Conservation (phyloP, 2,329 filamentous ascomycete species). For the Xylariales sp. region DNA sequence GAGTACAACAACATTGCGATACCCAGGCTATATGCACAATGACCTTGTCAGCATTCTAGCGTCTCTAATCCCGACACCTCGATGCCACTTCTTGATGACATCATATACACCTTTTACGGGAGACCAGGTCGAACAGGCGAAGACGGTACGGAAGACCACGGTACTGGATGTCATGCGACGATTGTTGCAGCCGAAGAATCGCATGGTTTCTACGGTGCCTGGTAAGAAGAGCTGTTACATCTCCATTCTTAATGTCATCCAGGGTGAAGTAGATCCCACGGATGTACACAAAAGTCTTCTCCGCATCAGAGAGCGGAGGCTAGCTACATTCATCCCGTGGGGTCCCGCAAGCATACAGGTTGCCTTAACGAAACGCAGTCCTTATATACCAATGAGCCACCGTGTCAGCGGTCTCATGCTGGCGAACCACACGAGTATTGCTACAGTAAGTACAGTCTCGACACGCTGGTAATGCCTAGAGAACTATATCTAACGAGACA, state of each 20-base stretch:
- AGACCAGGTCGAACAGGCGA: conserved; percentile 92
- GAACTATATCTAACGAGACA: not conserved
- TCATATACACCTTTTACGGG: conserved; percentile 97
- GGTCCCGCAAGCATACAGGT: conserved; percentile 97
- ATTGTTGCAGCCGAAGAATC: conserved; percentile 93
- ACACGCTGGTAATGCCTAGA: not conserved
- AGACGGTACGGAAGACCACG: conserved; percentile 96
- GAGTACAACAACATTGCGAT: conserved; percentile 91
- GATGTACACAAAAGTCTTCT: conserved; percentile 98
- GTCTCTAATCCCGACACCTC: conserved; percentile 89
- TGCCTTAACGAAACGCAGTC: conserved; percentile 91
- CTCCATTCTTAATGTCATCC: conserved; percentile 97
- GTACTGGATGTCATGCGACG: conserved; percentile 97
- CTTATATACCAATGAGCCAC: conserved; percentile 90
- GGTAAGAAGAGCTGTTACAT: conserved; percentile 99
- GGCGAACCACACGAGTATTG: conserved; percentile 95
- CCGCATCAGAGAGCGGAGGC: conserved; percentile 85
- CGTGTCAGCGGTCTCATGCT: conserved; percentile 96
- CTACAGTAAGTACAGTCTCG: conserved; percentile 56
- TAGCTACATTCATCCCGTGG: conserved; percentile 98
- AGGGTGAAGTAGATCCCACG: conserved; percentile 95
- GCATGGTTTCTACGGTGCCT: conserved; percentile 95
- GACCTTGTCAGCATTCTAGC: conserved; percentile 96
- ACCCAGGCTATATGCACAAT: conserved; percentile 99
- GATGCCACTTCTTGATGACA: conserved; percentile 97